phyloP scores from a whole-genome alignment of 2,329 filamentous ascomycete species.

The Colletotrichum musae region DNA sequence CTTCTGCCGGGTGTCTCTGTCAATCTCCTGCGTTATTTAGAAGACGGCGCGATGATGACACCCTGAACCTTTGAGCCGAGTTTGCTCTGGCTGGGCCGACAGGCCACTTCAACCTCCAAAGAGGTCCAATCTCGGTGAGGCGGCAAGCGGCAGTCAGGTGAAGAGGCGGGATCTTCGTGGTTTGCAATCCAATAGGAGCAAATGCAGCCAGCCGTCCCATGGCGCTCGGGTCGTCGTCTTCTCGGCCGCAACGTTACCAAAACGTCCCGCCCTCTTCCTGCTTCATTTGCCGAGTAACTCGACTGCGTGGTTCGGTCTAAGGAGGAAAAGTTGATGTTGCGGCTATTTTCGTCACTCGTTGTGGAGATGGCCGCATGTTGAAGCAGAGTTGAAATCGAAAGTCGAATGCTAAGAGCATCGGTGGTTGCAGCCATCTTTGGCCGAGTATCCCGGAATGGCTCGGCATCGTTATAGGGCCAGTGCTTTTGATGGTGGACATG shows the following conservation, averaged over 20 bases:
- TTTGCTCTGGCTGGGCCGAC: slow-evolving; percentile 10
- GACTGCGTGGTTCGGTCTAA: neutral
- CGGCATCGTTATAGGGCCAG: slow-evolving; percentile 1
- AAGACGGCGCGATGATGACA: slow-evolving; percentile 4
- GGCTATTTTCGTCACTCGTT: neutral
- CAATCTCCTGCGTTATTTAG: slow-evolving; percentile 11
- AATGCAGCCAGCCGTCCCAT: slow-evolving; percentile 1
- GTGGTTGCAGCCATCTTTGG: slow-evolving; percentile 5
- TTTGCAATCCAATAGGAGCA: slow-evolving; percentile 3
- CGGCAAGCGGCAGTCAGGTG: slow-evolving; percentile 24
- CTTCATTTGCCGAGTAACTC: neutral
- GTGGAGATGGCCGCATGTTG: neutral
- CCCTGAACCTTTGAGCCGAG: slow-evolving; percentile 21
- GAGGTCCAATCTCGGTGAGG: slow-evolving; percentile 25
- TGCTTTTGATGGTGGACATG: slow-evolving; percentile 15
- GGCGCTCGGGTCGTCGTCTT: neutral
- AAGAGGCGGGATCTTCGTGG: slow-evolving; percentile 3
- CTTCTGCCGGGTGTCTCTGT: slow-evolving; percentile 2
- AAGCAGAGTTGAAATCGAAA: slow-evolving; percentile 1
- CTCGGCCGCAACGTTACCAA: neutral
- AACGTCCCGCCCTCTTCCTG: neutral
- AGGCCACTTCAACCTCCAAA: slow-evolving; percentile 15
- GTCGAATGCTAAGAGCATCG: slow-evolving; percentile 4
- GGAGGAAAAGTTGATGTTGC: neutral
- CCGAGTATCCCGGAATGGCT: slow-evolving; percentile 5